Conservation (phyloP, 108 stramenopile species). For the Skeletonema menzelii region DNA sequence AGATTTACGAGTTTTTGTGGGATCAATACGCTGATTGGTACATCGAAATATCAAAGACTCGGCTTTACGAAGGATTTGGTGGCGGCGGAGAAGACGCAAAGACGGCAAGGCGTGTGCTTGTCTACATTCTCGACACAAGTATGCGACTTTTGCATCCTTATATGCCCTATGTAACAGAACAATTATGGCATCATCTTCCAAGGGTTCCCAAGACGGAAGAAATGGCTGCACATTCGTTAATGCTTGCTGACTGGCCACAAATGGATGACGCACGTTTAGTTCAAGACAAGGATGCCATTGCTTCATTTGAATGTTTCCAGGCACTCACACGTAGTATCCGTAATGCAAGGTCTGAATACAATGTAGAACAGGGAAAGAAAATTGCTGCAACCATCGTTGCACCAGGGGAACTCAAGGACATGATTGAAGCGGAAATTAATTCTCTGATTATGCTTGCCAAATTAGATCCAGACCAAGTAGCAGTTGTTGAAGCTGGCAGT, state of each 20-base stretch:
- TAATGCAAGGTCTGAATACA: conserved; percentile 91
- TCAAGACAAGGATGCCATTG: conserved; percentile 60
- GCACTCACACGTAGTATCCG: conserved; percentile 87
- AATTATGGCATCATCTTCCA: conserved; percentile 96
- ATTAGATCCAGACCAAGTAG: conserved; percentile 73
- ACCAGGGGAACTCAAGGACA: conserved; percentile 54
- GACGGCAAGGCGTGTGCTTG: conserved; percentile 85
- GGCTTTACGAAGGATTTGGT: conserved; percentile 84
- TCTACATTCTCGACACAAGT: conserved; percentile 93
- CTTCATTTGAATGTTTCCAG: conserved; percentile 84
- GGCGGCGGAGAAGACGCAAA: conserved; percentile 77
- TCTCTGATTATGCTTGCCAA: conserved; percentile 81
- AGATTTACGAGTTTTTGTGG: conserved; percentile 93
- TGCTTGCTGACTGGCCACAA: conserved; percentile 90
- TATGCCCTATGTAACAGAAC: conserved; percentile 98
- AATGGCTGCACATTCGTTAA: conserved; percentile 70
- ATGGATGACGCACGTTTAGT: conserved; percentile 77
- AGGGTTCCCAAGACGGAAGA: conserved; percentile 48
- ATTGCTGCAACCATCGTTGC: conserved; percentile 80
- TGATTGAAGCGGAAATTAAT: conserved; percentile 70
- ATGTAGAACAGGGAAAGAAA: conserved; percentile 87
- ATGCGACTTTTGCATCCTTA: conserved; percentile 96
- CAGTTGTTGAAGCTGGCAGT: conserved; percentile 63
- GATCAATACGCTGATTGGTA: conserved; percentile 99
- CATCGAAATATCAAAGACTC: conserved; percentile 91